Base-by-base conservation (phyloP, 2,329 filamentous ascomycete species). In the Rhinocladiella mackenziei region DNA sequence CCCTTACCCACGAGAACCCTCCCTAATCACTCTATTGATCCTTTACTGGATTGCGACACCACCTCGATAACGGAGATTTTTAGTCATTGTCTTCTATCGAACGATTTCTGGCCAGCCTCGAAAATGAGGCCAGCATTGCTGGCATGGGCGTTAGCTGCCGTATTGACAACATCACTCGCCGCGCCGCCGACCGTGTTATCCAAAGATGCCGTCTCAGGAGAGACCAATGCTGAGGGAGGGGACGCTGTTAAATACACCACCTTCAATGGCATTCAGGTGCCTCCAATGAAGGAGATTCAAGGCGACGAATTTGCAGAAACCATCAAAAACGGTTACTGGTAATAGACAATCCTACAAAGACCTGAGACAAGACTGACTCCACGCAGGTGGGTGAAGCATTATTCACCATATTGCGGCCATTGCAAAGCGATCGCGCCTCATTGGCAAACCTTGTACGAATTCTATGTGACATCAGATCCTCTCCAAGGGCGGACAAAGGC, bases 391-490 rank as follows among this genome's bases (percentile, higher is more conserved):
- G 62, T 76, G 19, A 76, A 76, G 58, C 67, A 73, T 50, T 74
- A 70, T 50, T 76, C 74, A 33, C 73, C 73, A 26, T 62, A 63
- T 23, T 76, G 73, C 65, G 75, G 75, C 34, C 88, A 95, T 65
- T 96, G 89, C 70, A 76, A 76, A 62, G 72, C 76, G 37, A 86
- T 88, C 60, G 88, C 86, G 39, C 92, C 92, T 5, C 83, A 80
- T 38, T 96, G 81, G 74, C 89, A 97, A 67, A 96, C 89, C 4
- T 67, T 91, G 10, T 95, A 97, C 73, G 92, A 98, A 69, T 96
- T 83, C 66, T 98, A 96, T 71, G 81, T 71, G 51, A 96, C 89
- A 26, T 92, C 87, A 26, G 83, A 88, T 58, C 83, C 84, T 11
- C 69, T 83, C 37, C 66, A 73, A 49, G 67, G 72, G 36, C 65